Evolutionary conservation across 1,139 yeast species (phyloP).

Genomic region (Candida sanyaensis): DNA sequence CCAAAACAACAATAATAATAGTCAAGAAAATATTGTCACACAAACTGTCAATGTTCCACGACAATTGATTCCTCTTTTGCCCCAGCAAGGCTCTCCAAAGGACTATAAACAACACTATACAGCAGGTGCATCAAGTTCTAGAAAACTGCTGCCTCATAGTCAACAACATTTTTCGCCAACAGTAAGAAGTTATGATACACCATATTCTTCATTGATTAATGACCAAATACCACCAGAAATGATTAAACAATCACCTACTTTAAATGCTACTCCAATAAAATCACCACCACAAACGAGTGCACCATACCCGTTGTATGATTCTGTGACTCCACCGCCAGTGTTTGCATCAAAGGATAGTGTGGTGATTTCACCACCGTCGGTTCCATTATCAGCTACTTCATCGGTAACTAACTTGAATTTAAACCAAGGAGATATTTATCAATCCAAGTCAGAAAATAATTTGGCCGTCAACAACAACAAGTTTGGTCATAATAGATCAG

Average conservation of each 20-base stretch:
- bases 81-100: background rate
- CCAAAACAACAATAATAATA: background rate
- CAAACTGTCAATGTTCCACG: slow-evolving; percentile 5
- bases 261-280: slow-evolving; percentile 7
- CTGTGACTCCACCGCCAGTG: slow-evolving; percentile 25
- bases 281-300: slow-evolving; percentile 8
- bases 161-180: slow-evolving; percentile 10
- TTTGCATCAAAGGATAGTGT: slow-evolving; percentile 17
- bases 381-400: slow-evolving; percentile 38
- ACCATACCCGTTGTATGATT: slow-evolving; percentile 19
- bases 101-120: slow-evolving; percentile 4
- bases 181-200: slow-evolving; percentile 1
- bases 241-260: slow-evolving; percentile 5
- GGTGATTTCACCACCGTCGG: slow-evolving; percentile 29
- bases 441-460: slow-evolving; percentile 34
- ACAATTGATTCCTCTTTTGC: slow-evolving; percentile 6
- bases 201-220: background rate
- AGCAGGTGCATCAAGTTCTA: slow-evolving; percentile 1
- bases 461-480: slow-evolving; percentile 19
- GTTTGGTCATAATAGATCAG: slow-evolving; percentile 37
- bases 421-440: slow-evolving; percentile 13
- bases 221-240: background rate
- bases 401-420: slow-evolving; percentile 41
- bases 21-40: slow-evolving; percentile 1
- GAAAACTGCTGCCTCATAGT: slow-evolving; percentile 1